A percentile compares a stretch with the other conserved stretches of the same genome.
These are phyloP conservation scores for Trichomonascaceae sp. DNA, from an alignment of 1,139 yeast genomes.

Conservation along the genomic window DNA sequence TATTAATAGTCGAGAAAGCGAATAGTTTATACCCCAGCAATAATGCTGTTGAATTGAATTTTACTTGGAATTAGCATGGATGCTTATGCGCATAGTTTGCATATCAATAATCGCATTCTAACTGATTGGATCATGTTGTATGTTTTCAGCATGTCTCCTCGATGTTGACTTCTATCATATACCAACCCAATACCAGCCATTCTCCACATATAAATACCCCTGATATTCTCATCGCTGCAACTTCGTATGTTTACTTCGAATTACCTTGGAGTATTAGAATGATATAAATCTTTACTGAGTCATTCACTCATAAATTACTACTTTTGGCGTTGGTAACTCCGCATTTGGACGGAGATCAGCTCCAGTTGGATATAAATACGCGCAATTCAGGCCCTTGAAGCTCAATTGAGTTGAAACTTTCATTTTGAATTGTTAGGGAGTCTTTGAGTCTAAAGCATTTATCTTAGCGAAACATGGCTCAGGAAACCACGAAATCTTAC, in stretches of 20 bases:
- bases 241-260: background rate
- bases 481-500: background rate
- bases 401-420: background rate
- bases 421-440: background rate
- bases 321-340: background rate
- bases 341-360: background rate
- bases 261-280: background rate
- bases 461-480: background rate
- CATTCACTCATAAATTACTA: background rate
- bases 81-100: background rate
- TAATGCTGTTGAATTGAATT: too few relatives aligned
- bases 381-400: background rate
- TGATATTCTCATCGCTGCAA: background rate
- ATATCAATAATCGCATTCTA: too few relatives aligned
- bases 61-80: too few relatives aligned
- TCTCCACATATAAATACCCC: background rate
- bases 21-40: background rate
- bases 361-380: background rate
- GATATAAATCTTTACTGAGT: background rate
- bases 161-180: background rate
- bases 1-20: background rate
- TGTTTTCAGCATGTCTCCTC: too few relatives aligned
- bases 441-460: background rate
- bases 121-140: background rate
- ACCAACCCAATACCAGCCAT: background rate